Percentiles rank a stretch among this genome's conserved stretches.
These are phyloP conservation scores for Inonotus hispidus DNA, from an alignment of 1,284 basidiomycete species.

Conservation along the genomic window DNA sequence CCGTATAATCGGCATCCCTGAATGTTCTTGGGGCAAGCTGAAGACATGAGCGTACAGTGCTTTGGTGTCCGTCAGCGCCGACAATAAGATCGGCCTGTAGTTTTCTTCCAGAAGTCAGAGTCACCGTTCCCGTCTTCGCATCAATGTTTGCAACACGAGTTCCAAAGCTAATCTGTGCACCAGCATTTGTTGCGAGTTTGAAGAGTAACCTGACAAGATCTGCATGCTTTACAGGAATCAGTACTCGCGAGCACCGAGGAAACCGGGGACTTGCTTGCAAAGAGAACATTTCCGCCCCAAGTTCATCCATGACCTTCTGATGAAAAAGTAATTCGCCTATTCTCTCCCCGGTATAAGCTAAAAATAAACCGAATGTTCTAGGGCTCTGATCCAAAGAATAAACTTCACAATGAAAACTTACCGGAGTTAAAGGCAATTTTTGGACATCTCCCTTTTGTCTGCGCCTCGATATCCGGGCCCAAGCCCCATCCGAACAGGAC, in stretches of 20 bases:
- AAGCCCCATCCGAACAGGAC: constrained; percentile 50
- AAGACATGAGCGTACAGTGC: constrained; percentile 26
- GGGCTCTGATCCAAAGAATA: background rate
- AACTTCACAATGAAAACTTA: background rate
- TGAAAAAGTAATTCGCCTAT: constrained; percentile 7
- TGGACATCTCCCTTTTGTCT: background rate
- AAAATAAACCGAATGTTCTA: background rate
- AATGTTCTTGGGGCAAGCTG: background rate
- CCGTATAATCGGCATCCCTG: background rate
- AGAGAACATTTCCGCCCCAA: constrained; percentile 10
- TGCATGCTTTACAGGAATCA: constrained; percentile 30
- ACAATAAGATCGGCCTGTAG: constrained; percentile 53
- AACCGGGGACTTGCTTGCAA: constrained; percentile 3
- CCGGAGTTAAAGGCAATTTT: constrained; percentile 3
- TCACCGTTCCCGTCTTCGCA: constrained; percentile 30
- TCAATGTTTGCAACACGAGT: constrained; percentile 33
- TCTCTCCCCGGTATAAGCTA: background rate
- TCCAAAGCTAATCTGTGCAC: constrained; percentile 38
- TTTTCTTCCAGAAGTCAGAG: constrained; percentile 41
- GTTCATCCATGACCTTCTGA: constrained; percentile 13
- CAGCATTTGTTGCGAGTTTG: constrained; percentile 38
- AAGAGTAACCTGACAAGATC: constrained; percentile 43
- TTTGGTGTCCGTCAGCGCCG: constrained; percentile 53
- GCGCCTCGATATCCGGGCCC: constrained; percentile 31
- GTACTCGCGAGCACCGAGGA: no score